Conservation (phyloP, 768 basidiomycete genomes). For the Pleurotus djamor region DNA sequence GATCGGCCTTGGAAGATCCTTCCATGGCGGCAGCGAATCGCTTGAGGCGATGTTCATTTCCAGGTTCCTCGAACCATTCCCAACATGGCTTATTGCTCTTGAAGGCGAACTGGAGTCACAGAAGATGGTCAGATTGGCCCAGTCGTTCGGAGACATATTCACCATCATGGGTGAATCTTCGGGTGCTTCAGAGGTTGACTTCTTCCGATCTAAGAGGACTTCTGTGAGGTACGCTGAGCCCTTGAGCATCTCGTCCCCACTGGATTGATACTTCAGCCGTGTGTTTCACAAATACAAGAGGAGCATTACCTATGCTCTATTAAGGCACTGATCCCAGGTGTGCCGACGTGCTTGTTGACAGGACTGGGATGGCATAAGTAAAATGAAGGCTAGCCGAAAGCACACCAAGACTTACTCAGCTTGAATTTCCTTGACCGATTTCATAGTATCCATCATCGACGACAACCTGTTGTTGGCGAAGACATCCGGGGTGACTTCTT, state of each 20-base stretch:
- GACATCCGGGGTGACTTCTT: constrained; percentile 26
- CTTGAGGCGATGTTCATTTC: constrained; percentile 20
- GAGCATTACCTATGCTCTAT: constrained; percentile 11
- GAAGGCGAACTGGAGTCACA: constrained; percentile 21
- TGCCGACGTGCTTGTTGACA: constrained; percentile 12
- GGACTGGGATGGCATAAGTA: constrained; percentile 12
- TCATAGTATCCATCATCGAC: constrained; percentile 24
- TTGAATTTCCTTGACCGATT: constrained; percentile 20
- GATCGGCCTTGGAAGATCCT: constrained; percentile 13
- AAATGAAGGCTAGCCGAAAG: background rate
- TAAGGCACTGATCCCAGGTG: constrained; percentile 13
- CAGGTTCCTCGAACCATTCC: constrained; percentile 28
- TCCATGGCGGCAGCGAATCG: constrained; percentile 27
- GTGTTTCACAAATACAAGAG: background rate
- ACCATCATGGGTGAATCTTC: constrained; percentile 6
- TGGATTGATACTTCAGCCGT: background rate
- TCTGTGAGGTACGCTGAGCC: constrained; percentile 13
- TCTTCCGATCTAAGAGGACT: constrained; percentile 14
- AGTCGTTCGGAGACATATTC: background rate
- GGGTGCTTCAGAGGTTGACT: constrained; percentile 1
- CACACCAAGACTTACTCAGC: constrained; percentile 18
- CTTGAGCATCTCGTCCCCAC: constrained; percentile 19
- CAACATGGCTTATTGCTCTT: constrained; percentile 19
- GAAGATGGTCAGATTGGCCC: background rate
- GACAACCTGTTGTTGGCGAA: constrained; percentile 34